Base-by-base conservation (phyloP, 2,329 filamentous ascomycete species). In the Chaetomium strumarium region DNA sequence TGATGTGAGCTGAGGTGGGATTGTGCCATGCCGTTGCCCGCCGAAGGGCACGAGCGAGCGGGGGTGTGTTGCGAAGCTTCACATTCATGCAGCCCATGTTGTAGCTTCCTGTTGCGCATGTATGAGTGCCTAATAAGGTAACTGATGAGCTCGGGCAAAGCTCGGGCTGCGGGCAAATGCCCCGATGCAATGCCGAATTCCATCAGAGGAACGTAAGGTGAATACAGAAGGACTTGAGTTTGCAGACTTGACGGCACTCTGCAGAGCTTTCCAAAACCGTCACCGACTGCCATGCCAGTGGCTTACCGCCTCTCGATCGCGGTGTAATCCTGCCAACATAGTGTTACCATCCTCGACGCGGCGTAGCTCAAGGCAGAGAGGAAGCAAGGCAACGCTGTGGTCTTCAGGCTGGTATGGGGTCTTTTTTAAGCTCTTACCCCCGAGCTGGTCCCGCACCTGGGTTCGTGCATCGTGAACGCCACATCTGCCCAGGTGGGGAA, bases 161-260 rank as follows among this genome's bases (percentile, higher is more conserved):
- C 43, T 60, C 56, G 56, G 58, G 17, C 51, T 41, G 37, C n/a
- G 33, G 44, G 51, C 59, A 7, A 24, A 7, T n/a, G n/a, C n/a
- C n/a, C n/a, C 24, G 58, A 59, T 61, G 57, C 57, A 60, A 58
- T 43, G 53, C 57, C 42, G 46, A 46, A 46, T 46, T 47, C 49
- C 53, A 43, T 55, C 56, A 49, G 39, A n/a, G n/a, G n/a, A n/a
- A 33, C 38, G 20, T 7, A 24, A 24, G 24, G 24, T 24, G 24
- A 24, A 24, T 4, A 4, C 24, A 24, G 24, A 24, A 24, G n/a
- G n/a, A 24, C 24, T 24, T 24, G 24, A 24, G 24, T 24, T 24
- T 24, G 24, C 24, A 7, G 24, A 24, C 24, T 4, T 24, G 13
- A 24, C 24, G 16, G 17, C 8, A 30, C 14, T 11, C 44, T n/a